phyloP scores from a whole-genome alignment of 169 alveolate genomes.

The Cryptosporidium andersoni region DNA sequence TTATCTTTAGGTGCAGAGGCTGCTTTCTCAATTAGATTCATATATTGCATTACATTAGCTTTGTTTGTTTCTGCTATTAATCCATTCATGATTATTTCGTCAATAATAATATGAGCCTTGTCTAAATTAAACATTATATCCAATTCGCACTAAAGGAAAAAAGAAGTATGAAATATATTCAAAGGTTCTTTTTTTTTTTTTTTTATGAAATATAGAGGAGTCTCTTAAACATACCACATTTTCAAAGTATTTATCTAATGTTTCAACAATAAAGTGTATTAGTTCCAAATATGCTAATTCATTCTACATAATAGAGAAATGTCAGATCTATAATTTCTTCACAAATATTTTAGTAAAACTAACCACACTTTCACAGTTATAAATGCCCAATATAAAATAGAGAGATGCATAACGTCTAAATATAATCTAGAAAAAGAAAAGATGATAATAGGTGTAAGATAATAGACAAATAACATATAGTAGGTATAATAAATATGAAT shows the following conservation, averaged over 20 bases:
- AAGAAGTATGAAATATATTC: background rate
- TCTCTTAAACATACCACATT: slow-evolving; percentile 81
- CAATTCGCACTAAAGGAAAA: slow-evolving; percentile 80
- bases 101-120: slow-evolving; percentile 97
- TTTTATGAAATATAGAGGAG: background rate
- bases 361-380: slow-evolving; percentile 79
- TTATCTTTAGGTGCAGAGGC: slow-evolving; percentile 22
- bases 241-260: slow-evolving; percentile 96
- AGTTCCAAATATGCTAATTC: slow-evolving; percentile 96
- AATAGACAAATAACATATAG: background rate
- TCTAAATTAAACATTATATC: slow-evolving; percentile 97
- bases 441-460: background rate
- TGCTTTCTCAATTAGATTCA: slow-evolving; percentile 73
- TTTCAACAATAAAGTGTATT: slow-evolving; percentile 96
- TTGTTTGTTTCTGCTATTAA: slow-evolving; percentile 92
- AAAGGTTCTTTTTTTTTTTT: background rate
- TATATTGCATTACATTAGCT: slow-evolving; percentile 81
- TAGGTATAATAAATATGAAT: background rate
- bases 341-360: background rate
- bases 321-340: background rate
- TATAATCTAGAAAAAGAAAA: slow-evolving; percentile 29
- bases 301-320: slow-evolving; percentile 78
- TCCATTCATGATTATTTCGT: slow-evolving; percentile 96
- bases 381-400: slow-evolving; percentile 93
- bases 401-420: slow-evolving; percentile 96